Percentiles rank a stretch among this genome's conserved stretches.
Evolutionary conservation across 2,329 filamentous ascomycete species (phyloP).

Genomic region (Myriosclerotinia duriaeana): DNA sequence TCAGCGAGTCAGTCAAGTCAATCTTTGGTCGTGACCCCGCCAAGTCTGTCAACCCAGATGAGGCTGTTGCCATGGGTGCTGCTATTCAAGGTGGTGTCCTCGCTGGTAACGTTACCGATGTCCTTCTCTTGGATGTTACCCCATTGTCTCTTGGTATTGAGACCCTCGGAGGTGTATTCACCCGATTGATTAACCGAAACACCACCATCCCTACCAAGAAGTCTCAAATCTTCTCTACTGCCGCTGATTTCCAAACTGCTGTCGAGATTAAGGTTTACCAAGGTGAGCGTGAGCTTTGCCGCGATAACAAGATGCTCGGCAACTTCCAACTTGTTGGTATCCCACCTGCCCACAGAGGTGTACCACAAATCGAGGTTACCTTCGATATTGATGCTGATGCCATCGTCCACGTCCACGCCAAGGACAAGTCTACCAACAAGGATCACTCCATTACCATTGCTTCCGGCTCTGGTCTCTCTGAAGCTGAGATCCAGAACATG

Average conservation of each 20-base stretch:
- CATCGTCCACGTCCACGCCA: conserved; percentile 95
- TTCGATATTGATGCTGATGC: conserved; percentile 99
- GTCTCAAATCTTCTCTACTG: conserved; percentile 96
- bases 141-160: conserved; percentile 97
- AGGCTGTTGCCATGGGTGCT: conserved; percentile 96
- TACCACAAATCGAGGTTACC: conserved; percentile 95
- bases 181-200: conserved; percentile 97
- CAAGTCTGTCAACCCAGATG: conserved; percentile 98
- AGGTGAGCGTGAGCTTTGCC: conserved; percentile 98
- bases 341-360: conserved; percentile 91
- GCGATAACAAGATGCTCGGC: conserved; percentile 96
- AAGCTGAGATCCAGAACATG: conserved; percentile 94
- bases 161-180: conserved; percentile 97
- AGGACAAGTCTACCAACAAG: conserved; percentile 99
- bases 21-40: conserved; percentile 95
- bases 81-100: conserved; percentile 97
- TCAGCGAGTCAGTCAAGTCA: conserved; percentile 90
- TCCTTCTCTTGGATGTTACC: conserved; percentile 92
- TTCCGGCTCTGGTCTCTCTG: conserved; percentile 93
- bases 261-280: conserved; percentile 99
- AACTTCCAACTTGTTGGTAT: conserved; percentile 99
- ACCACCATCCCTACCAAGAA: conserved; percentile 99
- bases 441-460: conserved; percentile 99
- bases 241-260: conserved; percentile 96
- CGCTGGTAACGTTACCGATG: conserved; percentile 93